A percentile compares a stretch with the other conserved stretches of the same genome.
phyloP scores from a whole-genome alignment of 1,284 basidiomycete species.

The Melampsora americana region DNA sequence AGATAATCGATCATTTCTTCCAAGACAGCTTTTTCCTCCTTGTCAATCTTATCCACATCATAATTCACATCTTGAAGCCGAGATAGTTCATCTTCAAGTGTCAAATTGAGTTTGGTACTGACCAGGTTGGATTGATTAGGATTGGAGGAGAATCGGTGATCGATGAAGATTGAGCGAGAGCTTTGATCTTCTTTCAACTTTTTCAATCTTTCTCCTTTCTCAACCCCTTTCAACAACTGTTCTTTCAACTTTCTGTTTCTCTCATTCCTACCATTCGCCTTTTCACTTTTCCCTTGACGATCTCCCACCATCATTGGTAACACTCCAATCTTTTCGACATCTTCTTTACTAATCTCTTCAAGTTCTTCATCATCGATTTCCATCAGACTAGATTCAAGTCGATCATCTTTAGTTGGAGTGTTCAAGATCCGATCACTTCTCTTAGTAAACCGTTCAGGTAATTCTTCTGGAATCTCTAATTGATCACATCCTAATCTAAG shows the following conservation, averaged over 20 bases:
- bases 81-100: no score
- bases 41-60: no score
- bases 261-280: no score
- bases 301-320: no score
- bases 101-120: no score
- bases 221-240: neutral
- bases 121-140: no score
- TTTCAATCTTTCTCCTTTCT: neutral
- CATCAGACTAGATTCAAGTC: neutral
- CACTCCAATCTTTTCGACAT: neutral
- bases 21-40: no score
- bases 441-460: neutral
- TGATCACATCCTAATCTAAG: neutral
- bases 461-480: neutral
- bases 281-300: no score
- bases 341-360: conserved; percentile 3
- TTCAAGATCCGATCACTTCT: neutral
- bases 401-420: neutral
- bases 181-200: neutral
- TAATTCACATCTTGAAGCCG: no score
- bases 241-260: no score
- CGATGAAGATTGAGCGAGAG: neutral
- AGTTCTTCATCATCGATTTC: neutral
- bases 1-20: no score
- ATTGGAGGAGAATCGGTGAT: no score